Conservation (phyloP, 441 rosid species). For the Pelargonium exstipulatum region DNA sequence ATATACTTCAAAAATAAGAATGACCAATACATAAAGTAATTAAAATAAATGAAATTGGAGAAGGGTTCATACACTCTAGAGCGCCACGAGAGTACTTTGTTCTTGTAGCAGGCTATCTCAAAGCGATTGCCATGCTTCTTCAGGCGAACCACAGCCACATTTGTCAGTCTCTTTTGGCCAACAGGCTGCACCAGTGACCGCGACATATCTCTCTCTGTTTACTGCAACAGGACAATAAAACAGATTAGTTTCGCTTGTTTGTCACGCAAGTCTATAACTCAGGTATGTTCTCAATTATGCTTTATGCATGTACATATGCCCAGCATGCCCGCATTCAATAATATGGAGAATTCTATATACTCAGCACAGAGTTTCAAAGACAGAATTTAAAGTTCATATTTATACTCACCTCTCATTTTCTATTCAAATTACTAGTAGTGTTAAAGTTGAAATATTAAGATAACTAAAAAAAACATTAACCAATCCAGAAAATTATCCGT, state of each 20-base stretch:
- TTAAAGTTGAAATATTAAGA: no score
- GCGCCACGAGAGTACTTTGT: slow-evolving; percentile 99
- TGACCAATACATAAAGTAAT: not conserved
- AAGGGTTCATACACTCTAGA: slow-evolving; percentile 66
- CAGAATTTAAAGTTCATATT: no score
- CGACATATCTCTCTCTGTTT: slow-evolving; percentile 41
- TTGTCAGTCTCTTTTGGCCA: slow-evolving; percentile 92
- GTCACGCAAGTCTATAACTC: not conserved
- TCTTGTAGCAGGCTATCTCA: slow-evolving; percentile 97
- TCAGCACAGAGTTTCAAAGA: no score
- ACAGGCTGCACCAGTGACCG: slow-evolving; percentile 74
- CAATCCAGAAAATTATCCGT: no score
- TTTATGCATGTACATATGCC: not conserved
- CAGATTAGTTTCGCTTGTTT: not conserved
- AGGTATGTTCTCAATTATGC: not conserved
- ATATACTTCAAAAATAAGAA: not conserved
- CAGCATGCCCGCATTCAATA: not conserved
- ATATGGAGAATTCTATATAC: not conserved
- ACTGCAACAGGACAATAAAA: not conserved
- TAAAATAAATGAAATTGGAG: slow-evolving; percentile 1
- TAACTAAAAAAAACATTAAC: no score
- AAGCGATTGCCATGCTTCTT: slow-evolving; percentile 85
- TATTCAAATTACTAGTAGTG: no score
- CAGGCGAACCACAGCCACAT: slow-evolving; percentile 89
- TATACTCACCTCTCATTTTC: no score